These are phyloP conservation scores for Stevia rebaudiana DNA, from an alignment of 140 eudicot species.

Conservation along the genomic window DNA sequence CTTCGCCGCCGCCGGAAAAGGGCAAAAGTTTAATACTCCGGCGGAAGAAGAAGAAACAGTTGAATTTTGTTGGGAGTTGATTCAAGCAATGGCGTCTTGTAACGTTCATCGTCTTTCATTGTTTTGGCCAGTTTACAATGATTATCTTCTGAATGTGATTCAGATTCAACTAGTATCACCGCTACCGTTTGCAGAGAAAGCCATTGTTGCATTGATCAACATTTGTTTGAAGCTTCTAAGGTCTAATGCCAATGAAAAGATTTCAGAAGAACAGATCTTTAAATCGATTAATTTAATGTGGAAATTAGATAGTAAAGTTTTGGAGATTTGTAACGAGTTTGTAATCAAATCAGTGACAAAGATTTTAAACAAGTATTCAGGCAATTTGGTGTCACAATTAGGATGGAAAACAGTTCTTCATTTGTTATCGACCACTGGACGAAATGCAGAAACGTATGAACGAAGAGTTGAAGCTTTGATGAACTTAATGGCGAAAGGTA, in stretches of 20 bases:
- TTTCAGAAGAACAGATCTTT: slow-evolving; percentile 61
- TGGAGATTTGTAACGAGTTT: slow-evolving; percentile 65
- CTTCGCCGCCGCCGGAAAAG: slow-evolving; percentile 83
- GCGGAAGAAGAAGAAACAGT: slow-evolving; percentile 90
- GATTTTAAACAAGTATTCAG: slow-evolving; percentile 45
- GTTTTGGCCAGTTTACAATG: slow-evolving; percentile 78
- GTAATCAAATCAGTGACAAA: slow-evolving; percentile 39
- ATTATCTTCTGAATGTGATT: slow-evolving; percentile 51
- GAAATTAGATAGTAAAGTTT: slow-evolving; percentile 66
- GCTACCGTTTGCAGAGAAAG: slow-evolving; percentile 80
- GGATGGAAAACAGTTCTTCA: slow-evolving; percentile 82
- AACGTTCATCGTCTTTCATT: slow-evolving; percentile 43
- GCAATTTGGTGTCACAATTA: slow-evolving; percentile 42
- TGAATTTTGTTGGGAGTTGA: slow-evolving; percentile 82
- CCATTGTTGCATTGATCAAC: slow-evolving; percentile 51
- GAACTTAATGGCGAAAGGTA: slow-evolving; percentile 42
- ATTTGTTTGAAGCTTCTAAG: slow-evolving; percentile 47
- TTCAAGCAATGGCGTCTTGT: slow-evolving; percentile 37
- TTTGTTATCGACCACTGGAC: slow-evolving; percentile 58
- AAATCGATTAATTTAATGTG: slow-evolving; percentile 80
- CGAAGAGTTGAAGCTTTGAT: slow-evolving; percentile 59
- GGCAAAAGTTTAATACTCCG: slow-evolving; percentile 83
- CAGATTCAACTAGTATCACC: slow-evolving; percentile 72
- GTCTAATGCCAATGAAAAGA: slow-evolving; percentile 38
- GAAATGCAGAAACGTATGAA: slow-evolving; percentile 66